Percentiles rank a stretch among this genome's conserved stretches.
phyloP scores from a whole-genome alignment of 495 filamentous ascomycete species.

The Immersiella caudata region DNA sequence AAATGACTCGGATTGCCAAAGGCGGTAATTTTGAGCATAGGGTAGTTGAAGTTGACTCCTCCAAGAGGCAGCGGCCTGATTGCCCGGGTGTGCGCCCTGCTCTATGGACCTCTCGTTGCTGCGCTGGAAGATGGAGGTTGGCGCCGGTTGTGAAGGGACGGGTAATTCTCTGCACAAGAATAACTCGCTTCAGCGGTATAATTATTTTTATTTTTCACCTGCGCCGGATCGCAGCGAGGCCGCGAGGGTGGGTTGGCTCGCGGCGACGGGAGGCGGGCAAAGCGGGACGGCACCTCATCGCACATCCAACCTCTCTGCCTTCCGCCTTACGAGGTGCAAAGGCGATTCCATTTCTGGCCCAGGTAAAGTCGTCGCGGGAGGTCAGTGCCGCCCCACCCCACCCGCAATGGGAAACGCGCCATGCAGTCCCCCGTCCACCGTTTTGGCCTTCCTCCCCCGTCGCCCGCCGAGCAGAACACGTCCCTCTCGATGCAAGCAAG shows the following conservation, averaged over 20 bases:
- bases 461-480: neutral
- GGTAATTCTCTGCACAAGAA: constrained; percentile 9
- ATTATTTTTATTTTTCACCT: constrained; percentile 16
- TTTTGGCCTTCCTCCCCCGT: neutral
- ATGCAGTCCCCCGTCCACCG: neutral
- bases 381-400: constrained; percentile 14
- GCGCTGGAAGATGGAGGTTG: neutral
- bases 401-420: neutral
- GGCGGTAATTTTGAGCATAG: constrained; percentile 6
- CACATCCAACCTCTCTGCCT: constrained; percentile 7
- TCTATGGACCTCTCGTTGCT: constrained; percentile 1
- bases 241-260: constrained; percentile 8
- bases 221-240: constrained; percentile 7
- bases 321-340: constrained; percentile 20
- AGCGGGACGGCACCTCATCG: constrained; percentile 22
- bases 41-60: neutral
- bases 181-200: constrained; percentile 5
- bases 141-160: neutral
- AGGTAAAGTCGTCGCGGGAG: neutral
- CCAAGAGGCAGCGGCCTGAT: neutral
- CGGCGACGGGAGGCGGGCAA: constrained; percentile 7
- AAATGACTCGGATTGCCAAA: constrained; percentile 20
- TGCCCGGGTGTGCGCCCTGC: neutral
- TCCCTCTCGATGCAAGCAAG: neutral
- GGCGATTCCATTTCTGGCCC: constrained; percentile 18